Percentiles rank a stretch among this genome's conserved stretches.
Evolutionary conservation across 129 eudicot species (phyloP).

Genomic region (Flaveria ramosissima): DNA sequence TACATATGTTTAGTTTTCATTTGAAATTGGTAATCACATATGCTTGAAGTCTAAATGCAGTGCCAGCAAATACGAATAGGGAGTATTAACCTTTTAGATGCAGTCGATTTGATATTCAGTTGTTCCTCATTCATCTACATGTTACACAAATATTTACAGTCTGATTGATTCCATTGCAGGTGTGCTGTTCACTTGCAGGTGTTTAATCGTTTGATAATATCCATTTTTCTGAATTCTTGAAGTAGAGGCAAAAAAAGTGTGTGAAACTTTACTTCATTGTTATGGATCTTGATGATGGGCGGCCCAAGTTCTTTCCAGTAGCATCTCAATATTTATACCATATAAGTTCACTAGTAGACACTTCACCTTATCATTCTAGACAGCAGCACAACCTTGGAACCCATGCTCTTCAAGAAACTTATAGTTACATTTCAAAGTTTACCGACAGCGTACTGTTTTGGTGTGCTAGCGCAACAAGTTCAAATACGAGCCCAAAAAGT

Average conservation of each 20-base stretch:
- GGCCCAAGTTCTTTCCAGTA: conserved; percentile 44
- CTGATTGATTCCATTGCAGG: conserved; percentile 37
- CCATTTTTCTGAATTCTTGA: conserved; percentile 10
- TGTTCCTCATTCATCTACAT: background rate
- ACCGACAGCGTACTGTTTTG: conserved; percentile 58
- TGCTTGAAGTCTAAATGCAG: conserved; percentile 10
- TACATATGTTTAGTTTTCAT: background rate
- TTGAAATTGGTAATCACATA: background rate
- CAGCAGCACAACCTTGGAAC: conserved; percentile 53
- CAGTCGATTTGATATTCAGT: background rate
- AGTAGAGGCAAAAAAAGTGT: conserved; percentile 1
- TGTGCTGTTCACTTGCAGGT: conserved; percentile 5
- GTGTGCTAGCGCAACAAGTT: conserved; percentile 52
- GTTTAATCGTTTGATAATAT: conserved; percentile 4
- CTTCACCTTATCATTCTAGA: conserved; percentile 46
- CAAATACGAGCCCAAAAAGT: conserved; percentile 31
- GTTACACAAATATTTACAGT: background rate
- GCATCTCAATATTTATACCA: conserved; percentile 55
- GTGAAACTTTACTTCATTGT: conserved; percentile 35
- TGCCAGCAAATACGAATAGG: background rate
- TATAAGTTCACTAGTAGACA: conserved; percentile 61
- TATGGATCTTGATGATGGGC: conserved; percentile 52
- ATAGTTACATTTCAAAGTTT: conserved; percentile 58
- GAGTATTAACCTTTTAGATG: background rate
- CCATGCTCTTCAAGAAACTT: conserved; percentile 62